Conservation (phyloP, 768 basidiomycete species). For the Leucosporidium creatinivorum region DNA sequence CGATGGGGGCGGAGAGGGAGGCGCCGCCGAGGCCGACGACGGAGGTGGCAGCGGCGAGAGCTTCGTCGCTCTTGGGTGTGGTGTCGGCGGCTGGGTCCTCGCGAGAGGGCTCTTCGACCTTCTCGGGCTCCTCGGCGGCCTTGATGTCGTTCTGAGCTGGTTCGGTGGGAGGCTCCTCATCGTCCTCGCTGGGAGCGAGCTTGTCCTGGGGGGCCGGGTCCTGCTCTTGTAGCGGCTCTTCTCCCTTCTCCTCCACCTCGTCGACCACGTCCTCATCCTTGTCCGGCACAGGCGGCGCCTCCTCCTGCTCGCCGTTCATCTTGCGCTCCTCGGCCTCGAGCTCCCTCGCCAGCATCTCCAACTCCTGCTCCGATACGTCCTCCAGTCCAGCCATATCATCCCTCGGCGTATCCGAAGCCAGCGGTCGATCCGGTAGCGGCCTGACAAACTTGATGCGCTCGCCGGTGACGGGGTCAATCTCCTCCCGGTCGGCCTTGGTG, state of each 20-base stretch:
- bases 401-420: constrained; percentile 8
- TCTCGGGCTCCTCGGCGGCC: too few relatives aligned
- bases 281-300: not conserved
- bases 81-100: too few relatives aligned
- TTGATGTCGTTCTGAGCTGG: too few relatives aligned
- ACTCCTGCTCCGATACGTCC: constrained; percentile 8
- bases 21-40: constrained; percentile 24
- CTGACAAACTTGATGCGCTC: not conserved
- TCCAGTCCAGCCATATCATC: constrained; percentile 27
- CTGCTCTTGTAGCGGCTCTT: not conserved
- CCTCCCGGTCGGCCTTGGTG: not conserved
- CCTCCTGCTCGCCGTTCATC: not conserved
- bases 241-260: not conserved
- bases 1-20: constrained; percentile 13
- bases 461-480: not conserved
- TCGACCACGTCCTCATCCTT: not conserved
- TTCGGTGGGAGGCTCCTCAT: too few relatives aligned
- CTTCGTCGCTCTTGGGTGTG: too few relatives aligned
- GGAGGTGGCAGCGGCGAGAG: not conserved
- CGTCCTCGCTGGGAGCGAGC: too few relatives aligned
- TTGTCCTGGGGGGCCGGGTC: not conserved
- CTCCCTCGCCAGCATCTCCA: constrained; percentile 21
- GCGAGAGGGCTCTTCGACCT: too few relatives aligned
- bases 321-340: constrained; percentile 19
- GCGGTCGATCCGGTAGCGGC: constrained; percentile 15